phyloP scores from a whole-genome alignment of 495 filamentous ascomycete species.

The Elasticomyces elasticus region DNA sequence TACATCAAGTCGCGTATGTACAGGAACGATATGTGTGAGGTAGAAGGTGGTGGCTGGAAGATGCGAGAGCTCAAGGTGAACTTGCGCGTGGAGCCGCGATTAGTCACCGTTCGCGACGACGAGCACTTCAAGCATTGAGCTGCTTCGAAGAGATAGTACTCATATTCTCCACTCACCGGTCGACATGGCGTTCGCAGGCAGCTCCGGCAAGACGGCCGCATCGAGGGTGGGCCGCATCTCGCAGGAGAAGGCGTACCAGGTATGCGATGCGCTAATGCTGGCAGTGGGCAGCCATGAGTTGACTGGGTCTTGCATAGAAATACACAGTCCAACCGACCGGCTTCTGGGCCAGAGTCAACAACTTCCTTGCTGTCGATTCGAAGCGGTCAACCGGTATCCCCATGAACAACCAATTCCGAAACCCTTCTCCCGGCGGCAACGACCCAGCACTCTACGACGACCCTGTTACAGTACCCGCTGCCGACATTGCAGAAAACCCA shows the following conservation, averaged over 20 bases:
- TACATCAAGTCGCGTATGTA: no score
- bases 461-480: conserved; percentile 82
- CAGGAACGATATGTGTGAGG: no score
- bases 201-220: conserved; percentile 5
- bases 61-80: no score
- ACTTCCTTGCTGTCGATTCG: conserved; percentile 69
- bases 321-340: conserved; percentile 90
- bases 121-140: background rate
- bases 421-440: conserved; percentile 71
- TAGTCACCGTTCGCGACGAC: background rate
- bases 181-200: conserved; percentile 9
- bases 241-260: conserved; percentile 9
- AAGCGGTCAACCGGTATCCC: conserved; percentile 85
- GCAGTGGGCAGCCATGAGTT: background rate
- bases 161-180: background rate
- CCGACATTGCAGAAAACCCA: conserved; percentile 90
- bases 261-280: background rate
- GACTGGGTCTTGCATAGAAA: conserved; percentile 51
- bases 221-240: conserved; percentile 3
- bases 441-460: conserved; percentile 75
- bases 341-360: conserved; percentile 77
- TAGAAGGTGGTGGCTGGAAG: no score
- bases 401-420: conserved; percentile 84
- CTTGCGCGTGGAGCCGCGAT: no score
- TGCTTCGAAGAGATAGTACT: background rate